A percentile compares a stretch with the other conserved stretches of the same genome.
phyloP scores from a whole-genome alignment of 2,329 filamentous ascomycete genomes.

The Fusarium scirpi region DNA sequence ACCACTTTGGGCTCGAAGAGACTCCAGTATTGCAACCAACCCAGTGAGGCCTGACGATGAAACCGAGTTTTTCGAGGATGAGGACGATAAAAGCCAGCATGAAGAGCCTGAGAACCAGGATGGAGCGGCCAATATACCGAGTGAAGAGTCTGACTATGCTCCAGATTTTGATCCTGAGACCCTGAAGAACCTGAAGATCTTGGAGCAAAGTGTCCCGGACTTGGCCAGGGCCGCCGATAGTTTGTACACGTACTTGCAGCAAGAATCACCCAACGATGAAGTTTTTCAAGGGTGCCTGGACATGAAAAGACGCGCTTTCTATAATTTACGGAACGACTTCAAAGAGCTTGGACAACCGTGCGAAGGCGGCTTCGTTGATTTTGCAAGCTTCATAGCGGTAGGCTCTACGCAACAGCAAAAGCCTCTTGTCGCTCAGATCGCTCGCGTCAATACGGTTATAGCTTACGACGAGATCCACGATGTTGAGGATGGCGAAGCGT shows the following conservation, averaged over 20 bases:
- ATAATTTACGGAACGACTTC: slow-evolving; percentile 45
- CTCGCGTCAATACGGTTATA: slow-evolving; percentile 53
- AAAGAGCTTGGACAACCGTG: slow-evolving; percentile 22
- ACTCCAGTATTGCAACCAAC: slow-evolving; percentile 32
- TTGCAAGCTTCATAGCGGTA: slow-evolving; percentile 16
- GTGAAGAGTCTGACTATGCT: slow-evolving; percentile 1
- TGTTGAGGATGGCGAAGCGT: slow-evolving; percentile 10
- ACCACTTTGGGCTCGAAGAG: slow-evolving; percentile 29
- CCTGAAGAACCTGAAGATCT: slow-evolving; percentile 35
- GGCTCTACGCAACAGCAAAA: background rate
- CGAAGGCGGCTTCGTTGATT: slow-evolving; percentile 48
- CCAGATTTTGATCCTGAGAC: slow-evolving; percentile 20
- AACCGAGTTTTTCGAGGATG: slow-evolving; percentile 29
- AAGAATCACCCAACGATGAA: slow-evolving; percentile 26
- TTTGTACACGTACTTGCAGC: slow-evolving; percentile 45
- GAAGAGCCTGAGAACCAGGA: slow-evolving; percentile 19
- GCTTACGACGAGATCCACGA: slow-evolving; percentile 49
- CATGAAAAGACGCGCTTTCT: slow-evolving; percentile 47
- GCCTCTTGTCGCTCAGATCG: slow-evolving; percentile 36
- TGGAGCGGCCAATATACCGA: background rate
- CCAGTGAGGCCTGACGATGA: slow-evolving; percentile 42
- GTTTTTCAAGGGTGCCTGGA: slow-evolving; percentile 41
- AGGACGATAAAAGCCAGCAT: slow-evolving; percentile 7
- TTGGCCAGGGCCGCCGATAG: slow-evolving; percentile 46
- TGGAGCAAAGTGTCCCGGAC: slow-evolving; percentile 45